These are phyloP conservation scores for Medicago lupulina DNA, from an alignment of 306 rosid genomes.

Conservation along the genomic window DNA sequence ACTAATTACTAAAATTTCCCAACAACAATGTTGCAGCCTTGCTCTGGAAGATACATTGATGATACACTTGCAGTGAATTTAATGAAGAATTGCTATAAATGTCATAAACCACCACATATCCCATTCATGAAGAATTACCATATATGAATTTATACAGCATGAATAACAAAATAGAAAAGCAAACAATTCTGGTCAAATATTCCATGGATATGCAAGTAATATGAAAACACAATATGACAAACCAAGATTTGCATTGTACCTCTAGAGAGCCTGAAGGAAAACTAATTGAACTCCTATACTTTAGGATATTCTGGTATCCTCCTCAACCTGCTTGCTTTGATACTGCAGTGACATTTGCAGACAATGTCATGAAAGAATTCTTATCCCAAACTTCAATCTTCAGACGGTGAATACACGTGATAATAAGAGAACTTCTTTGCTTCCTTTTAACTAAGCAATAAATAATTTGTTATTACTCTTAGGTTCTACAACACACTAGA, in stretches of 20 bases:
- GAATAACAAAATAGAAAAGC: not conserved
- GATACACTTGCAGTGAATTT: not conserved
- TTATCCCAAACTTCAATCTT: conserved; percentile 55
- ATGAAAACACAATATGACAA: conserved; percentile 48
- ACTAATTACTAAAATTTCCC: not conserved
- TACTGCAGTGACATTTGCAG: conserved; percentile 98
- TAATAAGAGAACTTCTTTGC: conserved; percentile 39
- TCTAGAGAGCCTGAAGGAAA: conserved; percentile 75
- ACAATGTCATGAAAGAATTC: conserved; percentile 72
- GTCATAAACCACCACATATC: conserved; percentile 10
- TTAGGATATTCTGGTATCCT: conserved; percentile 68
- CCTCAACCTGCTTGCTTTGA: conserved; percentile 98
- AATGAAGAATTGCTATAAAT: not conserved
- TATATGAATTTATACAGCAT: conserved; percentile 12
- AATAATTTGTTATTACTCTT: conserved; percentile 31
- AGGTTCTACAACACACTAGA: conserved; percentile 5
- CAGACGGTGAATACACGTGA: conserved; percentile 45
- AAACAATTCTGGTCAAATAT: conserved; percentile 25
- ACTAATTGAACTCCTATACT: conserved; percentile 78
- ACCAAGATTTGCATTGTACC: conserved; percentile 78
- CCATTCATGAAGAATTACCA: not conserved
- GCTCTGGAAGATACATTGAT: conserved; percentile 6
- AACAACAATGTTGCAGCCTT: not conserved
- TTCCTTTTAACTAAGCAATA: conserved; percentile 31
- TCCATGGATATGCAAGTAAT: conserved; percentile 31